Conservation (phyloP, 83 land plant species). For the Picea mariana region DNA sequence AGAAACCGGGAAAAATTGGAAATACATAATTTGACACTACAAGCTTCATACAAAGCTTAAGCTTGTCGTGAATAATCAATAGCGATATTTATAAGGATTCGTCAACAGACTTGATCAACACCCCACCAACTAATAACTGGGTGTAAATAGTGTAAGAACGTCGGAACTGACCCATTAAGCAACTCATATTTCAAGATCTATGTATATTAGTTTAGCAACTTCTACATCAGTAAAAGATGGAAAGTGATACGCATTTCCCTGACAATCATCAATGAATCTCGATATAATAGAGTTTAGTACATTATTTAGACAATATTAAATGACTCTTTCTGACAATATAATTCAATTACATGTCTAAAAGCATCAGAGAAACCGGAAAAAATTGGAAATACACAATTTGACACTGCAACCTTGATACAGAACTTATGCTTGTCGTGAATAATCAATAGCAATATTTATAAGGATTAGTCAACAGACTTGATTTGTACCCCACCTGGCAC, state of each 20-base stretch:
- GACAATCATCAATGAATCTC: not conserved
- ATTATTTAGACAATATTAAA: not conserved
- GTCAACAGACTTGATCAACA: too few relatives aligned
- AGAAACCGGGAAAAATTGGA: constrained; percentile 5
- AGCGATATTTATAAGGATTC: not conserved
- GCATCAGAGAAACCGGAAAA: not conserved
- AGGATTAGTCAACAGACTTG: too few relatives aligned
- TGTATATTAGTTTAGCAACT: too few relatives aligned
- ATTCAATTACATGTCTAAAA: constrained; percentile 5
- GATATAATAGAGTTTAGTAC: not conserved
- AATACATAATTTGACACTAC: constrained; percentile 7
- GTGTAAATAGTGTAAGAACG: too few relatives aligned
- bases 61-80: constrained; percentile 9
- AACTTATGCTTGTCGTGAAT: constrained; percentile 7
- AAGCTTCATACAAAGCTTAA: constrained; percentile 14
- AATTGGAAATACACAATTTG: constrained; percentile 9
- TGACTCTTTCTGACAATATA: not conserved
- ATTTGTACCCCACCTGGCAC: not conserved
- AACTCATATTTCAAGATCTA: too few relatives aligned
- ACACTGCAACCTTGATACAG: constrained; percentile 9
- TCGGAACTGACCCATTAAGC: too few relatives aligned
- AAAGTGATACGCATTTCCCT: not conserved
- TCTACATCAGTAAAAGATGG: too few relatives aligned
- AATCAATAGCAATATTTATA: not conserved
- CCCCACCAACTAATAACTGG: not conserved